phyloP scores from a whole-genome alignment of 2,329 filamentous ascomycete genomes.

The Iodosphaeria phyllophila region DNA sequence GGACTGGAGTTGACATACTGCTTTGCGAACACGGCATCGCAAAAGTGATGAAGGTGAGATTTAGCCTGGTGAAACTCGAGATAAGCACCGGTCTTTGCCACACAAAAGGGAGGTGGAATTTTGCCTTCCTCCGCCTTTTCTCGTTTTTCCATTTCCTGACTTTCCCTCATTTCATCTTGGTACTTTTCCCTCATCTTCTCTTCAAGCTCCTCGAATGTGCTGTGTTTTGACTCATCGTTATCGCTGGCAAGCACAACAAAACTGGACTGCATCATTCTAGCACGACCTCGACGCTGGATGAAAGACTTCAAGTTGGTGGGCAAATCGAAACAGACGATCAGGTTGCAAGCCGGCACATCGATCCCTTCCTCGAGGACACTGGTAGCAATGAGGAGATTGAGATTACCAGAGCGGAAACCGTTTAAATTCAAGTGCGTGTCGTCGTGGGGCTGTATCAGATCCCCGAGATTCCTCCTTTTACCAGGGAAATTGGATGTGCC shows the following conservation, averaged over 20 bases:
- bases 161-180: conserved; percentile 39
- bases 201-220: conserved; percentile 45
- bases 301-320: conserved; percentile 33
- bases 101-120: conserved; percentile 15
- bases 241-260: too few relatives aligned
- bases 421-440: conserved; percentile 19
- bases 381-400: conserved; percentile 42
- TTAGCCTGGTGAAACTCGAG: conserved; percentile 58
- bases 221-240: too few relatives aligned
- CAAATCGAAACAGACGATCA: conserved; percentile 38
- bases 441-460: conserved; percentile 11
- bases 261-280: conserved; percentile 28
- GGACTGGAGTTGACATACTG: conserved; percentile 48
- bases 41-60: conserved; percentile 70
- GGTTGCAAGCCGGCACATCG: conserved; percentile 44
- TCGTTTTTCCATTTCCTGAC: conserved; percentile 22
- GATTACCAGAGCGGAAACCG: conserved; percentile 31
- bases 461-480: conserved; percentile 19
- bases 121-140: conserved; percentile 23
- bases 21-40: conserved; percentile 34
- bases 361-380: conserved; percentile 50
- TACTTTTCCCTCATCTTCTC: conserved; percentile 53
- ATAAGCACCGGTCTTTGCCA: conserved; percentile 34
- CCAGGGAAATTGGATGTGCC: too few relatives aligned
- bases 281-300: conserved; percentile 36